Evolutionary conservation across 176 grass and related monocot genomes (phyloP), one percentile per base, ranked within the genome.

Genomic region (Alopecurus myosuroides): DNA sequence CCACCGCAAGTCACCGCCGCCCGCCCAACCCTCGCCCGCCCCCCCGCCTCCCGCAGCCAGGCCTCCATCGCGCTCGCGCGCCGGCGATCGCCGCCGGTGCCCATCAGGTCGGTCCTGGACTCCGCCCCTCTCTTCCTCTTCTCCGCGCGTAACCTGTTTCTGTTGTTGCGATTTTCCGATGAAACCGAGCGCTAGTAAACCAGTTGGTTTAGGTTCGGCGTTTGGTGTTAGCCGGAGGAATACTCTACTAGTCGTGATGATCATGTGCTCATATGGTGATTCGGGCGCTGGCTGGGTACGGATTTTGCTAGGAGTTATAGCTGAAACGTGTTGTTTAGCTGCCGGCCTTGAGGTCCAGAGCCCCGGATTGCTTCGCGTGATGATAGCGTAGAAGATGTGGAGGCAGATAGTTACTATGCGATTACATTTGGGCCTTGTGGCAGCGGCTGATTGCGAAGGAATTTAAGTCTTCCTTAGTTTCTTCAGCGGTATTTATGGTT

Each of bases 81-180:
- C 57, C 74, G 79, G 57, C 85, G 76, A 84, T 87, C 80, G 85
- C 75, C 84, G 75, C 76, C 85, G 67, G 75, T 78, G 56, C 84
- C 70, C 89, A 60, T 23, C 56, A 84, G 85, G 89, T 87, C 53
- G 42, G 88, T 90, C 71, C 23, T 40, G 28, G 76, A 62, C 51
- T 40, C 37, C 25, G 17, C 45, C 45, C 50, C 44, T 75, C 36
- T 39, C 41, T 23, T 48, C 3, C 23, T 18, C 31, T 46, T 19
- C 35, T 14, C 26, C 33, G 46, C 61, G 61, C 29, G 29, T 34
- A 64, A 64, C 7, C 13, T 71, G 1, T 45, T 46, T 70, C 13
- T 6, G 36, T 25, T 63, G 7, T 29, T 3, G 14, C 29, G 52
- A 81, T 69, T 81, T 36, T 55, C 22, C 2, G 70, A 37, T 85